Base-by-base conservation (phyloP, 768 basidiomycete genomes). In the Pisolithus orientalis region DNA sequence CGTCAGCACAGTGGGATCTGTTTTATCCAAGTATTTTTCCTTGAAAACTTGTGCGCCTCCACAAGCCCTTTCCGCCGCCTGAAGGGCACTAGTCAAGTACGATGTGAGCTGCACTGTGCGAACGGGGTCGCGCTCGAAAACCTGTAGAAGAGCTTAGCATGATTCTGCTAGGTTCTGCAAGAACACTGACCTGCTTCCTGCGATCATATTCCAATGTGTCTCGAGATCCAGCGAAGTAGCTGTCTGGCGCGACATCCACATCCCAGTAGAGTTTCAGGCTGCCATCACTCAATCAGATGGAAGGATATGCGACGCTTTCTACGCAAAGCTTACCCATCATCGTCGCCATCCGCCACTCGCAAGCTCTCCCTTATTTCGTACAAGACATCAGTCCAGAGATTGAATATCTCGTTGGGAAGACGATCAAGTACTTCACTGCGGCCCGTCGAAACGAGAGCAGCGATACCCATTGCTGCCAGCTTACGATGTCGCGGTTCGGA, bases 341-440 rank as follows among this genome's bases (percentile, higher is more conserved):
- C 71, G 16, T 72, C 72, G 44, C 69, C 63, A 16, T 67, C 65
- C 1, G 61, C 59, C 24, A 64, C 62, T 27, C 62, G 71, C 57
- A 75, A 71, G 7, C 82, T 82, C 67, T 94, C 93, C 61, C 84
- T 87, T 47, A 94, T 75, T 64, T 94, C 91, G 13, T 85, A 87
- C 49, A 94, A 83, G 5, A 94, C 92, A 56, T 94, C 92, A 38
- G 87, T 71, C 92, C 92, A 95, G 28, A 93, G 69, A 60, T 90
- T 87, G 66, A 90, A 88, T 25, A 91, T 80, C 59, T 94, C 92
- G 3, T 75, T 78, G 13, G 81, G 76, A 25, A 95, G 69, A 17
- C 87, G 78, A 29, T 78, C 73, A 9, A 95, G 78, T 10, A 92
- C 83, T 59, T 90, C 85, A 0, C 77, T 76, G 21, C 81, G 79